phyloP scores from a whole-genome alignment of 345 rosid species.

The Theobroma cacao region DNA sequence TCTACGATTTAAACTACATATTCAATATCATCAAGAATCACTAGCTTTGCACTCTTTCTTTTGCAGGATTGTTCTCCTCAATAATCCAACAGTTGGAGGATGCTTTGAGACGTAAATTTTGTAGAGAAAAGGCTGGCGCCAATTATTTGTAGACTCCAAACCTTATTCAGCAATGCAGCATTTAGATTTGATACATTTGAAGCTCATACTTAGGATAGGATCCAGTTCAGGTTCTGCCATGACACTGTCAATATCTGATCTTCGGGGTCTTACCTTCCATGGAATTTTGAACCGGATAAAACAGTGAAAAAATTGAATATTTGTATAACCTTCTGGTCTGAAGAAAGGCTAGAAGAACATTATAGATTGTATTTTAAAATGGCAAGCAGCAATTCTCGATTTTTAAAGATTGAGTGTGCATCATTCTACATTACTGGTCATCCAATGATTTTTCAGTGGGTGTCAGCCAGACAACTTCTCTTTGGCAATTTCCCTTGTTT shows the following conservation, averaged over 20 bases:
- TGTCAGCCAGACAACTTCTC: not conserved
- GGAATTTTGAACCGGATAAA: not conserved
- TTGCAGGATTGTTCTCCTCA: slow-evolving; percentile 58
- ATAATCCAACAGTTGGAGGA: slow-evolving; percentile 54
- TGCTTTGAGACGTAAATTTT: slow-evolving; percentile 47
- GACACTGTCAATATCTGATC: not conserved
- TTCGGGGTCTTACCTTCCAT: not conserved
- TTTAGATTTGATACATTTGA: not conserved
- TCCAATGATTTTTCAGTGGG: not conserved
- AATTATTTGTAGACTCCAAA: not conserved
- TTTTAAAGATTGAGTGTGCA: not conserved
- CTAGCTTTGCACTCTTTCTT: not conserved
- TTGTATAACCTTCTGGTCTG: not conserved
- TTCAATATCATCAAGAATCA: not conserved
- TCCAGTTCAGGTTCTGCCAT: not conserved
- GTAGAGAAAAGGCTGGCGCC: slow-evolving; percentile 27
- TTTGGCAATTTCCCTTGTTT: no score
- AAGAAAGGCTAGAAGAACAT: not conserved
- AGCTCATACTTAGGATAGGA: not conserved
- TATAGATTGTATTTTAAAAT: not conserved
- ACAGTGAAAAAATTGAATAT: not conserved
- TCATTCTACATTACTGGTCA: not conserved
- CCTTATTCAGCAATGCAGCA: not conserved
- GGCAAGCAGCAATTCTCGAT: not conserved
- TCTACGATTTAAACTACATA: not conserved